These are phyloP conservation scores for Macaranga tanarius DNA, from an alignment of 441 rosid species.

Conservation along the genomic window DNA sequence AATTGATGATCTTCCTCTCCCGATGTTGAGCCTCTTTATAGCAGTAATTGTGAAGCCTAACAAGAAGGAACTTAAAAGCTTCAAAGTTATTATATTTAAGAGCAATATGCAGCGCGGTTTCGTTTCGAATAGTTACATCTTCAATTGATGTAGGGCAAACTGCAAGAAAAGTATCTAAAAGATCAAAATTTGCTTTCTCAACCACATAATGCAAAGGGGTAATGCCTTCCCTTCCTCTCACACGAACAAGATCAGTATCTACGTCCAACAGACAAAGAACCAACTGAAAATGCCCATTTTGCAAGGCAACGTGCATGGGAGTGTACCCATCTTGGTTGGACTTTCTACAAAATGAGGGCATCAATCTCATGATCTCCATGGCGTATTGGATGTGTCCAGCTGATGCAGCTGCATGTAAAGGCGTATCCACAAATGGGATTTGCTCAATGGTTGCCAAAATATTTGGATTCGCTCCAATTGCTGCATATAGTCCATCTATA, in stretches of 20 bases:
- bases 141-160: conserved; percentile 29
- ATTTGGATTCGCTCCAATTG: conserved; percentile 23
- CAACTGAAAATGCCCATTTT: neutral
- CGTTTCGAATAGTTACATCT: conserved; percentile 27
- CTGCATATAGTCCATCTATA: conserved; percentile 25
- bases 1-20: neutral
- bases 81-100: neutral
- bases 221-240: conserved; percentile 34
- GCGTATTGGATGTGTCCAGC: conserved; percentile 30
- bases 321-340: conserved; percentile 10
- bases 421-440: conserved; percentile 28
- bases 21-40: neutral
- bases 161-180: conserved; percentile 24
- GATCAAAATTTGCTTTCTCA: conserved; percentile 19
- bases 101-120: conserved; percentile 35
- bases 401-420: conserved; percentile 34
- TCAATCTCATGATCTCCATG: conserved; percentile 30
- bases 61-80: neutral
- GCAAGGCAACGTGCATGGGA: conserved; percentile 22
- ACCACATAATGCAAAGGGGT: conserved; percentile 35
- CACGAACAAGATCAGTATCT: conserved; percentile 28
- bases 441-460: conserved; percentile 24
- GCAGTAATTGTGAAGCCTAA: neutral
- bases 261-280: conserved; percentile 14
- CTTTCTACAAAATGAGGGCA: conserved; percentile 30